phyloP scores from a whole-genome alignment of 2,329 filamentous ascomycete species.

The Fusarium graminum region DNA sequence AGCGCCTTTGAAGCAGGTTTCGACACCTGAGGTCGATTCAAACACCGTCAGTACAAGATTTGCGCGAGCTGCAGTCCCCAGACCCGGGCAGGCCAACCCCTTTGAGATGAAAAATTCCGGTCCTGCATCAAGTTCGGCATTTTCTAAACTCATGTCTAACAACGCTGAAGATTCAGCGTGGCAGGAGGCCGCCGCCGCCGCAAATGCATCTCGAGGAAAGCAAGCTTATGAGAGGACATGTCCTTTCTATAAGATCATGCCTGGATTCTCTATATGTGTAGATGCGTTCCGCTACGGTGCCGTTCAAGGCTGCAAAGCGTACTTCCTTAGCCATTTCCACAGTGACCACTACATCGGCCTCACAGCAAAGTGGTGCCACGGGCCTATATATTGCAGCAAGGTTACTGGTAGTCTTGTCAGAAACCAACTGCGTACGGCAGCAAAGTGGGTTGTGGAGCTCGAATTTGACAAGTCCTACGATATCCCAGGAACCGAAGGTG shows the following conservation, averaged over 20 bases:
- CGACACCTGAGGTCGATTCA: slow-evolving; percentile 52
- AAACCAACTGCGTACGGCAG: slow-evolving; percentile 86
- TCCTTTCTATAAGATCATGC: slow-evolving; percentile 98
- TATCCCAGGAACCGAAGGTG: slow-evolving; percentile 84
- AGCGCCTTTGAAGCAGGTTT: slow-evolving; percentile 13
- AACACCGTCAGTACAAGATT: slow-evolving; percentile 68
- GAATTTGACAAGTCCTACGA: slow-evolving; percentile 86
- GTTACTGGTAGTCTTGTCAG: slow-evolving; percentile 91
- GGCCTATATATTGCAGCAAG: slow-evolving; percentile 95
- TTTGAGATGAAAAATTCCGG: slow-evolving; percentile 67
- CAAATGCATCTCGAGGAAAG: slow-evolving; percentile 82
- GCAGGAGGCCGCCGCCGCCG: slow-evolving; percentile 85
- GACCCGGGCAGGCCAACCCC: slow-evolving; percentile 85
- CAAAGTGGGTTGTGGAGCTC: slow-evolving; percentile 85
- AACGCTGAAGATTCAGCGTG: slow-evolving; percentile 93
- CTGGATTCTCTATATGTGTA: slow-evolving; percentile 91
- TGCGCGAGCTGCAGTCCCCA: slow-evolving; percentile 76
- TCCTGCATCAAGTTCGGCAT: slow-evolving; percentile 74
- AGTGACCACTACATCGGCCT: slow-evolving; percentile 97
- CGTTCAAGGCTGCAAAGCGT: slow-evolving; percentile 90
- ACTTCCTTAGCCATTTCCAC: slow-evolving; percentile 98
- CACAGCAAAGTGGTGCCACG: slow-evolving; percentile 88
- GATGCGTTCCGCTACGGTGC: slow-evolving; percentile 97
- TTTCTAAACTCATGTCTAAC: slow-evolving; percentile 91
- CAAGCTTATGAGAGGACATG: slow-evolving; percentile 91